These are phyloP conservation scores for Apiospora malaysiana DNA, from an alignment of 2,329 filamentous ascomycete species.

Conservation along the genomic window DNA sequence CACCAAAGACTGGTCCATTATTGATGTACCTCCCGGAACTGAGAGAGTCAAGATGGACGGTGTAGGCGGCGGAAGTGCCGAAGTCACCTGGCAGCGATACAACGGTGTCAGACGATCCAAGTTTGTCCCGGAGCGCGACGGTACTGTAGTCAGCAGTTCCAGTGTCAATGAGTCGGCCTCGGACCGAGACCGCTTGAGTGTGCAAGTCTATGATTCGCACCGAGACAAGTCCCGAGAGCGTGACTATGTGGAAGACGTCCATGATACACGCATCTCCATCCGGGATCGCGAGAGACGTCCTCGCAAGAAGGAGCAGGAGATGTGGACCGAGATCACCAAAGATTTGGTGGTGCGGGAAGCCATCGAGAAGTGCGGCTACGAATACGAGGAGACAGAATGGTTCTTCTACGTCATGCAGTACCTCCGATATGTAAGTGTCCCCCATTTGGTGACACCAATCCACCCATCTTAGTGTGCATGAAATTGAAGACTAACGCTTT, in stretches of 20 bases:
- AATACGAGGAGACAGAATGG: conserved; percentile 86
- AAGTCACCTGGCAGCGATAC: conserved; percentile 80
- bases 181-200: conserved; percentile 47
- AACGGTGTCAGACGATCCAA: conserved; percentile 77
- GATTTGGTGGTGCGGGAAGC: conserved; percentile 87
- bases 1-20: conserved; percentile 79
- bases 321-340: conserved; percentile 98
- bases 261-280: conserved; percentile 54
- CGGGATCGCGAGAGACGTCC: conserved; percentile 41
- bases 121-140: conserved; percentile 73
- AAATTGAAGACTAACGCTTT: conserved; percentile 39
- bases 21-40: conserved; percentile 85
- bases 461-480: background rate
- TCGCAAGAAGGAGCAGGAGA: conserved; percentile 61
- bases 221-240: conserved; percentile 37
- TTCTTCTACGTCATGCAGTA: conserved; percentile 96
- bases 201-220: conserved; percentile 51
- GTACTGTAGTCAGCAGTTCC: conserved; percentile 46
- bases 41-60: conserved; percentile 85
- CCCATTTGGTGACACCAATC: background rate
- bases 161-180: conserved; percentile 41
- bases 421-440: conserved; percentile 76
- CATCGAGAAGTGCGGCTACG: conserved; percentile 82
- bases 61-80: conserved; percentile 73
- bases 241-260: conserved; percentile 57